Evolutionary conservation across 2,329 filamentous ascomycete genomes (phyloP).

Genomic region (Fusarium sp.): DNA sequence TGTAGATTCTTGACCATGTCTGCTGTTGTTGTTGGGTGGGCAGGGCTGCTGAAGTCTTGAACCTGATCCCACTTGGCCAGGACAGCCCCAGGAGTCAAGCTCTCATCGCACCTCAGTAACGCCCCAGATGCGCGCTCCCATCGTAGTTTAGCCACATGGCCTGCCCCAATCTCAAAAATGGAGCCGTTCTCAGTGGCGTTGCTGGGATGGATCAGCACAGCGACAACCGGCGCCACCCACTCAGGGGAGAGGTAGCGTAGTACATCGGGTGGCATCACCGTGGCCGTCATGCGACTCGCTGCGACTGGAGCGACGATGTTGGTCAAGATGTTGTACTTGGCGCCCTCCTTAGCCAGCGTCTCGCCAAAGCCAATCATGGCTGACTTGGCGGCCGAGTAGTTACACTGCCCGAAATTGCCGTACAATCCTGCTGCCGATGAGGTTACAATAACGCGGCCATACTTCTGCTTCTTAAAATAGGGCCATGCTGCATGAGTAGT

Average conservation of each 20-base stretch:
- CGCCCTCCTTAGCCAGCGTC: conserved; percentile 96
- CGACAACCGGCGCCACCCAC: conserved; percentile 95
- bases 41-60: conserved; percentile 82
- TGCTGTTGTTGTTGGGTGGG: conserved; percentile 85
- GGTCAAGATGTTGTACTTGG: conserved; percentile 96
- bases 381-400: conserved; percentile 97
- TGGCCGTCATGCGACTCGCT: conserved; percentile 94
- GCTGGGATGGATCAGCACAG: conserved; percentile 85
- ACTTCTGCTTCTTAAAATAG: conserved; percentile 98
- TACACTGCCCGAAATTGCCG: conserved; percentile 93
- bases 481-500: conserved; percentile 95
- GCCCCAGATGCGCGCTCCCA: conserved; percentile 95
- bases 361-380: conserved; percentile 97
- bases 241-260: conserved; percentile 88
- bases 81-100: conserved; percentile 88
- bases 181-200: conserved; percentile 84
- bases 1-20: conserved; percentile 75
- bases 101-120: conserved; percentile 87
- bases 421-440: conserved; percentile 96
- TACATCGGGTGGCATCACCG: conserved; percentile 92
- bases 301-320: conserved; percentile 96
- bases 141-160: conserved; percentile 90
- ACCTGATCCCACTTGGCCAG: conserved; percentile 91
- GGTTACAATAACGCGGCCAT: conserved; percentile 95
- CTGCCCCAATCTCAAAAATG: conserved; percentile 95